Evolutionary conservation across 2,329 filamentous ascomycete genomes (phyloP), one percentile per base, ranked within the genome.

Genomic region (Blumeriella jaapii): DNA sequence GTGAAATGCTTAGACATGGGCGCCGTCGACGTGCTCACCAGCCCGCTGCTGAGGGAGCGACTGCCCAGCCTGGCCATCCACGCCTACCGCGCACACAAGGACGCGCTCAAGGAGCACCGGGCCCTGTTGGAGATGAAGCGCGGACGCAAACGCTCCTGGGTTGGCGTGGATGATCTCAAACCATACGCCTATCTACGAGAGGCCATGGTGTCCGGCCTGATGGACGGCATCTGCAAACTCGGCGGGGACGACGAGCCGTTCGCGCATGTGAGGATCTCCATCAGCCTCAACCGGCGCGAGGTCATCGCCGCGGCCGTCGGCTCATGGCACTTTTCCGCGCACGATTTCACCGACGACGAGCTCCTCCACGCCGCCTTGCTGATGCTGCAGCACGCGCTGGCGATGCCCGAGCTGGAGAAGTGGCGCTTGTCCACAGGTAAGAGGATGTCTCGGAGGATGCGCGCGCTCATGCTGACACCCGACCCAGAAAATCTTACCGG

Each of bases 161-260:
- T 94, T 26, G 86, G 87, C 16, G 71, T 93, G 8, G 74, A 83
- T 52, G 82, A 89, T 47, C 74, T 84, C 49, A 81, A 87, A 55
- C 85, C 86, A 1, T 94, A 86, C 61, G 78, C 84, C 11, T 94
- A 94, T 59, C 62, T 95, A 36, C 71, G 87, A 41, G 87, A 95
- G 61, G 83, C 82, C 31, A 94, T 95, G 85, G 87, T 95, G 4
- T 91, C 85, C 1, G 78, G 78, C 38, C 68, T 95, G 38, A 91
- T 94, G 82, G 80, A 78, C 51, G 77, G 83, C 23, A 94, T 94
- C 36, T 94, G 87, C 58, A 82, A 80, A 44, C 72, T 68, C 25
- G 62, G 61, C 62, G 54, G 77, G 61, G 33, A 67, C 64, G 61
- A 84, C 62, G 61, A 78, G 61, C 59, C 70, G 61, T 60, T 79